phyloP scores from a whole-genome alignment of 1,284 basidiomycete species.

The Exobasidium rhododendri region DNA sequence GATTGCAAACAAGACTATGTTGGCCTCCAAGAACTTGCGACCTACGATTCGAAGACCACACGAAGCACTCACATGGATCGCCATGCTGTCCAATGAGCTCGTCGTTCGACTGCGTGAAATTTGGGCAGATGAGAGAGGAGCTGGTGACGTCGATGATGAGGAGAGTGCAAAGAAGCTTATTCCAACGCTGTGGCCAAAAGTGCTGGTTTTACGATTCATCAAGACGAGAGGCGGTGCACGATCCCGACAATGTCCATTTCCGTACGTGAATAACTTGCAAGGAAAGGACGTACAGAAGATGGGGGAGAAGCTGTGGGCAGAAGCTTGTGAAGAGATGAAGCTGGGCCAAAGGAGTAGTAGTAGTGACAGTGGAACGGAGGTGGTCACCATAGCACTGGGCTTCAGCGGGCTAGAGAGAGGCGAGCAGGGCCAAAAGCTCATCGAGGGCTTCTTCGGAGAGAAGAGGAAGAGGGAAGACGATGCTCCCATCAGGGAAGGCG shows the following conservation, averaged over 20 bases:
- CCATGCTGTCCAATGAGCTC: constrained; percentile 83
- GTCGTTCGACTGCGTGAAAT: constrained; percentile 79
- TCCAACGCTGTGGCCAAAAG: constrained; percentile 78
- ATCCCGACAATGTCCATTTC: constrained; percentile 79
- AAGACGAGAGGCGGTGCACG: constrained; percentile 62
- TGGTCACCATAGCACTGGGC: constrained; percentile 71
- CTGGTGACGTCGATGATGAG: constrained; percentile 60
- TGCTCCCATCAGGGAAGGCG: background rate
- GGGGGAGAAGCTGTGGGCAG: constrained; percentile 81
- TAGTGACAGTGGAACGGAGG: constrained; percentile 35
- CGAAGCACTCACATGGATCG: constrained; percentile 72
- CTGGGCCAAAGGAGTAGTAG: constrained; percentile 45
- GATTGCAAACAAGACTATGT: constrained; percentile 45
- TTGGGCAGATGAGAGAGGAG: constrained; percentile 64
- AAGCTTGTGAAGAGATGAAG: constrained; percentile 63
- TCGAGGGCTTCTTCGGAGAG: constrained; percentile 73
- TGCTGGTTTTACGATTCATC: constrained; percentile 65
- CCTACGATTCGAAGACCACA: constrained; percentile 33
- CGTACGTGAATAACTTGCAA: constrained; percentile 69
- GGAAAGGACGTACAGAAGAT: constrained; percentile 73
- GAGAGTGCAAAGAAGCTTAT: constrained; percentile 2
- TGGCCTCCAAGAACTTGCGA: constrained; percentile 47
- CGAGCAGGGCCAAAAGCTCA: constrained; percentile 77
- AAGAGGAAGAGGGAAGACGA: constrained; percentile 38
- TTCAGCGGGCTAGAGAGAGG: constrained; percentile 78